Conservation (phyloP, 1,284 basidiomycete species). For the Apiotrichum mycotoxinovorans region DNA sequence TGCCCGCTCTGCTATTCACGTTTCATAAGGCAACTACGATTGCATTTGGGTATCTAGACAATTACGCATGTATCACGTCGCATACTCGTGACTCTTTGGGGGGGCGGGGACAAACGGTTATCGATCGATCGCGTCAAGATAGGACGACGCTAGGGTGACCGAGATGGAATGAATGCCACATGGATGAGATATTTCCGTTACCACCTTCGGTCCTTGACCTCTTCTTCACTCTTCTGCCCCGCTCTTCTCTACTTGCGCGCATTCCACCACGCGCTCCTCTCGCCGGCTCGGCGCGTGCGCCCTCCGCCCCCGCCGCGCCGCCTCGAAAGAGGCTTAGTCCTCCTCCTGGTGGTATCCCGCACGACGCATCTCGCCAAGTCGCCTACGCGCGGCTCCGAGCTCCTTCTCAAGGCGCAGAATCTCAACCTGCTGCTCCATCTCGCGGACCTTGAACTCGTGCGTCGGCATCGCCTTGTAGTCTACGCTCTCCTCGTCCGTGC, state of each 20-base stretch:
- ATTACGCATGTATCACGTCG: constrained; percentile 5
- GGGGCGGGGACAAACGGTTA: background rate
- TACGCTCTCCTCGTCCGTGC: constrained; percentile 70
- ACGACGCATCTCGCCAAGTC: constrained; percentile 81
- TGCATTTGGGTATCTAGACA: constrained; percentile 14
- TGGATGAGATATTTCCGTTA: too few species aligned
- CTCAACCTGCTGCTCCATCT: constrained; percentile 99
- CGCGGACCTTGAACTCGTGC: constrained; percentile 92
- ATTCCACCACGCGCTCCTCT: too few species aligned
- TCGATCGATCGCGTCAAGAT: too few species aligned
- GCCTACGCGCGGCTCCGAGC: constrained; percentile 77
- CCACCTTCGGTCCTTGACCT: background rate
- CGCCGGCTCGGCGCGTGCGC: too few species aligned
- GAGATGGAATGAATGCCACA: too few species aligned
- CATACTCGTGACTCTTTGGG: background rate
- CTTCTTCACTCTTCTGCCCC: background rate
- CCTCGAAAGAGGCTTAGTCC: constrained; percentile 19
- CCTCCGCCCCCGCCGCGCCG: too few species aligned
- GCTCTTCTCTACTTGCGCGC: background rate
- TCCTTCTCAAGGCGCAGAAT: constrained; percentile 97
- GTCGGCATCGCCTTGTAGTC: constrained; percentile 91
- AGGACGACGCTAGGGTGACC: too few species aligned
- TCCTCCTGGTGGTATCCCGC: constrained; percentile 62
- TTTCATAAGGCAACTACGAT: background rate
- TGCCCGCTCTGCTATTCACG: background rate